Percentiles rank a stretch among this genome's conserved stretches.
phyloP scores from a whole-genome alignment of 257 asterid genomes.

The Lycium barbarum region DNA sequence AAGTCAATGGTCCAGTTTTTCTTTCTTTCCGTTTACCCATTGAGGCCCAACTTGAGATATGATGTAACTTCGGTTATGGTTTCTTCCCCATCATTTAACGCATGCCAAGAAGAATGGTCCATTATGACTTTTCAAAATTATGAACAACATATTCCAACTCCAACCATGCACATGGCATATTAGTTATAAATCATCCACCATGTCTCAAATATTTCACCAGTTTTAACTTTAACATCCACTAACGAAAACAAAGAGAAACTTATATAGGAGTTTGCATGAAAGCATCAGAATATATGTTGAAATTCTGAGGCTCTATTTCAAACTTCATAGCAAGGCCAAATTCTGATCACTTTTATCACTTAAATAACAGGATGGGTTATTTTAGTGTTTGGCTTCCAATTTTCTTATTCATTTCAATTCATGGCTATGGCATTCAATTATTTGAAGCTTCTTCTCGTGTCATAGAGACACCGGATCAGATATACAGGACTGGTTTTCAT shows the following conservation, averaged over 20 bases:
- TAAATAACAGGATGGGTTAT: constrained; percentile 23
- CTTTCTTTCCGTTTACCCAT: background rate
- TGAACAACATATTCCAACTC: background rate
- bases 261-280: no score
- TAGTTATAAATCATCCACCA: background rate
- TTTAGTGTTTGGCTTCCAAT: background rate
- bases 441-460: constrained; percentile 32
- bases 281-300: no score
- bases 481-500: constrained; percentile 45
- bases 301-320: no score
- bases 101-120: constrained; percentile 14
- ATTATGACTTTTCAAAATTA: background rate
- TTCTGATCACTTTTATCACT: no score
- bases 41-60: background rate
- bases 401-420: constrained; percentile 1
- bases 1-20: background rate
- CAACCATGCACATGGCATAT: constrained; percentile 13
- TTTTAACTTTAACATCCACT: background rate
- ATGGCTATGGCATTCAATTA: constrained; percentile 26
- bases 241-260: no score
- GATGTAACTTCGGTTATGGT: background rate
- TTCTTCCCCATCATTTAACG: background rate
- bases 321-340: no score
- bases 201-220: background rate
- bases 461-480: constrained; percentile 27